Base-by-base conservation (phyloP, 2,329 filamentous ascomycete species). In the Fusarium udum region DNA sequence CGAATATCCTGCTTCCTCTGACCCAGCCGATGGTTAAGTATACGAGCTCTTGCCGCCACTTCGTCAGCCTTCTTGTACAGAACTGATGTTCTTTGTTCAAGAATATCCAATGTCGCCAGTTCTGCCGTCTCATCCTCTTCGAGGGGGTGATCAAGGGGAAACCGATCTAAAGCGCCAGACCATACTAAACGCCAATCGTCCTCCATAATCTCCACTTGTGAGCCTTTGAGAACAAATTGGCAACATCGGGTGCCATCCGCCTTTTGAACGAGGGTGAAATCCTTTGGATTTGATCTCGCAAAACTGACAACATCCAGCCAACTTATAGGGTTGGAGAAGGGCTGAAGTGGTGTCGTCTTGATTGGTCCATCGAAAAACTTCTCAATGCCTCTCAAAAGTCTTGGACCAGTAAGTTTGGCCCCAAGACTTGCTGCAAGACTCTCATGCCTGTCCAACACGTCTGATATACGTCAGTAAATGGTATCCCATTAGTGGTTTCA, bases 281-380 rank as follows among this genome's bases (percentile, higher is more conserved):
- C 93, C 73, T 90, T 88, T 1, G 94, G 93, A 72, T 94, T 95
- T 72, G 90, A 90, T 78, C 92, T 93, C 72, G 94, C 93, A 82
- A 95, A 96, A 73, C 93, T 91, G 74, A 97, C 92, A 59, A 97
- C 91, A 78, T 97, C 94, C 43, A 96, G 86, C 94, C 94, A 97
- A 18, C 91, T 92, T 63, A 96, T 88, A 11, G 86, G 87, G 9
- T 87, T 88, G 37, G 87, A 83, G 87, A 89, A 78, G 83, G 90
- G 81, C 88, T 92, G 76, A 86, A 87, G 64, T 57, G 80, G 83
- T 60, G 75, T 84, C 15, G 82, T 85, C 61, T 79, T 90, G 69
- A 95, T 94, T 28, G 93, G 91, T 0, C 92, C 93, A 73, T 97
- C 94, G 78, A 97, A 97, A 63, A 95, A 87, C 60, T 93, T 89